Base-by-base conservation (phyloP, 1,284 basidiomycete genomes). In the Takashimella koratensis region DNA sequence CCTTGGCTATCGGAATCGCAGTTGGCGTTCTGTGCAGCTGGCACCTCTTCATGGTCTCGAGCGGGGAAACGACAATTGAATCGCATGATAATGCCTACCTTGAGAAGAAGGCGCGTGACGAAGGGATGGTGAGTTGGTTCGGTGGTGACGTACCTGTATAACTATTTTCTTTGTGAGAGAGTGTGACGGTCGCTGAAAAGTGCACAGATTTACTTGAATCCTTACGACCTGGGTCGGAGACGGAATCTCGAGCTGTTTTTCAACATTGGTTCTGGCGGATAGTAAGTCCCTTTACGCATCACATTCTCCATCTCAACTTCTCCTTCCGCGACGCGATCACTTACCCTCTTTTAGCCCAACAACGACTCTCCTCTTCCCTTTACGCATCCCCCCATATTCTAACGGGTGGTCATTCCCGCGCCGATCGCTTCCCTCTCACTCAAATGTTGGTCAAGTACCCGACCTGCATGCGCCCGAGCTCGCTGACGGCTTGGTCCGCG, bases 61-160 rank as follows among this genome's bases (percentile, higher is more conserved):
- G 79, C n/a, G 92, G 86, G 0, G 93, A 97, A 72, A 98, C 93
- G 0, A 85, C 87, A 0, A 94, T 98, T 13, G 96, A 98, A 75
- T 81, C 81, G 3, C 89, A 92, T 63, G 95, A 98, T 67, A 85
- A 94, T 68, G 84, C 84, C 8, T 81, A 87, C 43, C 95, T 97
- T 67, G 79, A 83, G 1, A 82, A 80, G 56, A 75, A 84, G 30
- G 91, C 92, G 0, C 82, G 82, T 59, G 76, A 78, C 13, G 80
- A 90, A 36, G 86, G 85, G 39, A 83, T 90, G 76, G 86, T 87
- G 54, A 43, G 80, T 74, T n/a, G n/a, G n/a, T n/a, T n/a, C n/a
- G n/a, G n/a, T n/a, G n/a, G 19, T 21, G 19, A n/a, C 40, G n/a
- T 51, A 30, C 13, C 23, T 22, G 13, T 16, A n/a, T 19, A 20